Evolutionary conservation across 2,329 filamentous ascomycete species (phyloP).

Genomic region (Didymella sp.): DNA sequence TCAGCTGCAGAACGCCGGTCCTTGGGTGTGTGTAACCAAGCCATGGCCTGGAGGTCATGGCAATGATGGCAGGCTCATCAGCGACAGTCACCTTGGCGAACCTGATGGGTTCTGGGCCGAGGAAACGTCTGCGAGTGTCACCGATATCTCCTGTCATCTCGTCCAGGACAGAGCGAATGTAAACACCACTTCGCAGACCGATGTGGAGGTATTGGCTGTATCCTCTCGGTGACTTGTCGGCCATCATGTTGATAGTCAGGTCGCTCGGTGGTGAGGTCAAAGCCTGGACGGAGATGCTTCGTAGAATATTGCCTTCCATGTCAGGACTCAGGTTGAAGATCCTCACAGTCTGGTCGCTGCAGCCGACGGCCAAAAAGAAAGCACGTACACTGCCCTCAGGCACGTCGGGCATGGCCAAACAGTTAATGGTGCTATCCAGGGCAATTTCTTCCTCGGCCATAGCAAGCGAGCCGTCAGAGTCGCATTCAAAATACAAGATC

Average conservation of each 20-base stretch:
- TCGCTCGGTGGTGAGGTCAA: constrained; percentile 88
- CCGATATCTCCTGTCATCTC: constrained; percentile 95
- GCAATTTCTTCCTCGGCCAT: constrained; percentile 94
- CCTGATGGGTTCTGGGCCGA: constrained; percentile 88
- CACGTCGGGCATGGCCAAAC: constrained; percentile 90
- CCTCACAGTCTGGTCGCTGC: constrained; percentile 94
- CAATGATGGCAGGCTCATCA: constrained; percentile 82
- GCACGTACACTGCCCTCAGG: constrained; percentile 88
- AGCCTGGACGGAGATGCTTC: constrained; percentile 93
- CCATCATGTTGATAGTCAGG: constrained; percentile 92
- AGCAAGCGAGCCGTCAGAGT: constrained; percentile 84
- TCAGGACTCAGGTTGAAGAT: constrained; percentile 91
- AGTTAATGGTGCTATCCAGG: constrained; percentile 94
- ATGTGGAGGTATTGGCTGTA: constrained; percentile 94
- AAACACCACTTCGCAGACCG: constrained; percentile 92
- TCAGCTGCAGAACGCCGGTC: constrained; percentile 87
- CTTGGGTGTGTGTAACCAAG: constrained; percentile 90
- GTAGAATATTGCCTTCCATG: constrained; percentile 70
- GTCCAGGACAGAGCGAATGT: constrained; percentile 91
- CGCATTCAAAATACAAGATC: constrained; percentile 98
- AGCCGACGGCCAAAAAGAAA: constrained; percentile 93
- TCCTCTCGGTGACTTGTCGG: constrained; percentile 87
- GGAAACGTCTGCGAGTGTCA: constrained; percentile 91
- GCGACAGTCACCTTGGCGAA: constrained; percentile 91
- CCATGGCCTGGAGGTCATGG: constrained; percentile 93